Conservation (phyloP, 768 basidiomycete genomes). For the Hypholoma sublateritium region DNA sequence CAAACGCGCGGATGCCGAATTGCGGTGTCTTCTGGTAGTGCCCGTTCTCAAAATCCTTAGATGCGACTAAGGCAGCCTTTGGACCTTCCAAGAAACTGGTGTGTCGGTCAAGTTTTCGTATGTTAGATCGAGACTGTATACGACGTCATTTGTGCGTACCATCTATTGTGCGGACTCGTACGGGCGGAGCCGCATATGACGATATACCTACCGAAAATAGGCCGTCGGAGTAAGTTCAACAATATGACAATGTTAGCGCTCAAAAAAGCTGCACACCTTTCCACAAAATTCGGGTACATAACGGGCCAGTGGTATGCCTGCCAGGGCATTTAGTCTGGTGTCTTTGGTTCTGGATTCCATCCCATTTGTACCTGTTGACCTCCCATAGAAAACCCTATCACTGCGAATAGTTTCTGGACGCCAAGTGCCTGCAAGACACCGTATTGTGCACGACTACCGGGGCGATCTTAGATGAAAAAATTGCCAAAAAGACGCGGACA, state of each 20-base stretch:
- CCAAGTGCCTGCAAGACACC: slow-evolving; percentile 50
- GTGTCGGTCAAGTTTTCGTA: not conserved
- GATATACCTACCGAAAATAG: slow-evolving; percentile 41
- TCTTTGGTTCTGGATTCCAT: not conserved
- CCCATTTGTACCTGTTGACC: slow-evolving; percentile 40
- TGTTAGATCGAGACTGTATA: not conserved
- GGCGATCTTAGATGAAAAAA: not conserved
- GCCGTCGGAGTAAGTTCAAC: slow-evolving; percentile 15
- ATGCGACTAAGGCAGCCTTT: slow-evolving; percentile 52
- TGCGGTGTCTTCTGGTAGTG: slow-evolving; percentile 49
- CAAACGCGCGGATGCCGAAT: slow-evolving; percentile 54
- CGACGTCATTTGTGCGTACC: slow-evolving; percentile 28
- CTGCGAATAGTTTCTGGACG: slow-evolving; percentile 42
- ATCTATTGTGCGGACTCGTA: slow-evolving; percentile 56
- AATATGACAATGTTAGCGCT: slow-evolving; percentile 3
- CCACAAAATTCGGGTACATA: slow-evolving; percentile 53
- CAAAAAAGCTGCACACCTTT: slow-evolving; percentile 34
- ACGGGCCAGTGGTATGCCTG: slow-evolving; percentile 55
- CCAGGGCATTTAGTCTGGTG: not conserved
- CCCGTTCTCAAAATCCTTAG: slow-evolving; percentile 56
- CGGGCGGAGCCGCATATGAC: slow-evolving; percentile 45
- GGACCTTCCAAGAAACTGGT: slow-evolving; percentile 59
- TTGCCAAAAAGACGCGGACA: not conserved
- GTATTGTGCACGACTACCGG: slow-evolving; percentile 50
- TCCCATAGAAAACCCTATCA: slow-evolving; percentile 58